These are phyloP conservation scores for Inonotus hispidus DNA, from an alignment of 1,284 basidiomycete species.

Conservation along the genomic window DNA sequence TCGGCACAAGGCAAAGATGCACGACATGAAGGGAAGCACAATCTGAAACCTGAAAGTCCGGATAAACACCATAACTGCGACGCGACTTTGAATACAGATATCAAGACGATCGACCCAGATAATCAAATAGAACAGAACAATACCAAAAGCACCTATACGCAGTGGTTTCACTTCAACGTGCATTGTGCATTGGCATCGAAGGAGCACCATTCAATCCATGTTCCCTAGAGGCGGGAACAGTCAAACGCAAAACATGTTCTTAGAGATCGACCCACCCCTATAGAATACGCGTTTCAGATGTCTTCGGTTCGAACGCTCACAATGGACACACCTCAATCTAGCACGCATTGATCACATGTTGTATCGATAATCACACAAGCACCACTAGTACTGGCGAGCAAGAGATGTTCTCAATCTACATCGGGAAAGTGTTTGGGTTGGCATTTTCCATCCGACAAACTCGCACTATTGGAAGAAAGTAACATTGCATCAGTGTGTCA, in stretches of 20 bases:
- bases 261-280: neutral
- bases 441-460: no score
- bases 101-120: neutral
- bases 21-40: neutral
- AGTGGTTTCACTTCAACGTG: no score
- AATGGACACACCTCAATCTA: neutral
- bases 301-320: neutral
- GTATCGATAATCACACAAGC: neutral
- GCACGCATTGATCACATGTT: neutral
- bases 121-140: neutral
- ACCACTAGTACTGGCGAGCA: no score
- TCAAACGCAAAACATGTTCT: neutral
- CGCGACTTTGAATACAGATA: no score
- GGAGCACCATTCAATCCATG: neutral
- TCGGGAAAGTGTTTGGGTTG: no score
- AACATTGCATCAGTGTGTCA: no score
- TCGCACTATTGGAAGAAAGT: no score
- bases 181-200: no score
- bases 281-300: neutral
- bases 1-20: neutral
- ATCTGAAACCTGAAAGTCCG: neutral
- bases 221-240: neutral
- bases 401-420: no score
- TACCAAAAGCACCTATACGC: no score
- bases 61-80: neutral